Evolutionary conservation across 2,329 filamentous ascomycete genomes (phyloP).

Genomic region (Helotiales sp.): DNA sequence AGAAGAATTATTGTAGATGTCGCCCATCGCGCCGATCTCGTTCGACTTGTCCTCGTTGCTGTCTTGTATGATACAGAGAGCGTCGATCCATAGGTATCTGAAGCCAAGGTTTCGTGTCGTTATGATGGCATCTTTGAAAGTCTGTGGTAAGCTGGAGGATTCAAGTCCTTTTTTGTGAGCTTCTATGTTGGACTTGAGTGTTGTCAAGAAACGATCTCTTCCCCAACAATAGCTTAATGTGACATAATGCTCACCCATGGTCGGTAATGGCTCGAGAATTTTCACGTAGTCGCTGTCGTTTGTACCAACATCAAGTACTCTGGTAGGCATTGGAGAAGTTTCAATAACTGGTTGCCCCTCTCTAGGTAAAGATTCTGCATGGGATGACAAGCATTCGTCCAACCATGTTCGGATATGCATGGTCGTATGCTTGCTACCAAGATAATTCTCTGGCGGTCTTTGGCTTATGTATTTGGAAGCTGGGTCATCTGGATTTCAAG

Average conservation of each 20-base stretch:
- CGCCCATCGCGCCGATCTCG: constrained; percentile 13
- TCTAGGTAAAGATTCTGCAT: background rate
- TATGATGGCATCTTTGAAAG: background rate
- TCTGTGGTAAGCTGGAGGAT: background rate
- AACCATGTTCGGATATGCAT: background rate
- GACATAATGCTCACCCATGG: background rate
- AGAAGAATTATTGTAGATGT: constrained; percentile 35
- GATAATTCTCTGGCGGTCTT: background rate
- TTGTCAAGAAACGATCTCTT: background rate
- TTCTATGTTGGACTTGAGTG: background rate
- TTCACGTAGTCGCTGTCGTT: background rate
- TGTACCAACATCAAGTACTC: background rate
- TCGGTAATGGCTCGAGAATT: background rate
- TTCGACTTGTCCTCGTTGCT: constrained; percentile 15
- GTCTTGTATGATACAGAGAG: constrained; percentile 2
- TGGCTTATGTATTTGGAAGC: background rate
- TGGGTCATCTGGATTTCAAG: background rate
- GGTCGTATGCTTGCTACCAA: background rate
- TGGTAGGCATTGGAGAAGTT: background rate
- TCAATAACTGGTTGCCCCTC: background rate
- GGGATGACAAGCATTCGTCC: background rate
- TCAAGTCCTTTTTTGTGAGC: background rate
- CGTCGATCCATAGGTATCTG: background rate
- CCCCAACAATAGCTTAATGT: background rate
- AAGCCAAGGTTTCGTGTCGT: background rate